These are phyloP conservation scores for Baorangia bicolor DNA, from an alignment of 768 basidiomycete species.

Conservation along the genomic window DNA sequence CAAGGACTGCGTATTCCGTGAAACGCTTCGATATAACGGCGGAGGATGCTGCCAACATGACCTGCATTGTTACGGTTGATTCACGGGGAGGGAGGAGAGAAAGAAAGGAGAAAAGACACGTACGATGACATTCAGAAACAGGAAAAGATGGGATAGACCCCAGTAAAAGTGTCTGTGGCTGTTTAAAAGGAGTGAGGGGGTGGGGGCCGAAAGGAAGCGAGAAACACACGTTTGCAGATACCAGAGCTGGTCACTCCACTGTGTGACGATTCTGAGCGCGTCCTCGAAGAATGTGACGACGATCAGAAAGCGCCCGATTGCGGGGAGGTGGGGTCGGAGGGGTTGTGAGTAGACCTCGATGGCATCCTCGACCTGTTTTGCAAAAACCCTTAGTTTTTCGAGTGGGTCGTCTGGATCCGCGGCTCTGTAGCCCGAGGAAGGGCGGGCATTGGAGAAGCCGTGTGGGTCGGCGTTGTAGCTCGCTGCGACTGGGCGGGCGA, in stretches of 20 bases:
- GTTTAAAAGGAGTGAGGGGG: slow-evolving; percentile 9
- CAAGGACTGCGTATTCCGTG: slow-evolving; percentile 87
- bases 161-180: slow-evolving; percentile 96
- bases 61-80: slow-evolving; percentile 43
- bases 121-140: slow-evolving; percentile 87
- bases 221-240: slow-evolving; percentile 86
- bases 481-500: slow-evolving; percentile 65
- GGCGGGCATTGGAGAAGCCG: slow-evolving; percentile 71
- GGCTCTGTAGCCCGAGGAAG: slow-evolving; percentile 70
- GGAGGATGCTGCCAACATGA: slow-evolving; percentile 83
- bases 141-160: slow-evolving; percentile 93
- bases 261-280: slow-evolving; percentile 87
- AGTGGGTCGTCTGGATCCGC: slow-evolving; percentile 81
- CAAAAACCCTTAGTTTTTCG: slow-evolving; percentile 69
- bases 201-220: not conserved
- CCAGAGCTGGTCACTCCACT: slow-evolving; percentile 98
- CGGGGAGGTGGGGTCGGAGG: slow-evolving; percentile 89
- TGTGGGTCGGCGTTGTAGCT: slow-evolving; percentile 72
- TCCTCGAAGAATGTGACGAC: slow-evolving; percentile 99
- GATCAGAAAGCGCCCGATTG: slow-evolving; percentile 94
- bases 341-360: slow-evolving; percentile 93
- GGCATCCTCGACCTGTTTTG: slow-evolving; percentile 83
- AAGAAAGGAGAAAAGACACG: slow-evolving; percentile 33
- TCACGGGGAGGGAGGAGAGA: not conserved
- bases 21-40: slow-evolving; percentile 85